Percentiles rank a stretch among this genome's conserved stretches.
Conservation (phyloP, 179 eudicot species). For the Silene coronaria region DNA sequence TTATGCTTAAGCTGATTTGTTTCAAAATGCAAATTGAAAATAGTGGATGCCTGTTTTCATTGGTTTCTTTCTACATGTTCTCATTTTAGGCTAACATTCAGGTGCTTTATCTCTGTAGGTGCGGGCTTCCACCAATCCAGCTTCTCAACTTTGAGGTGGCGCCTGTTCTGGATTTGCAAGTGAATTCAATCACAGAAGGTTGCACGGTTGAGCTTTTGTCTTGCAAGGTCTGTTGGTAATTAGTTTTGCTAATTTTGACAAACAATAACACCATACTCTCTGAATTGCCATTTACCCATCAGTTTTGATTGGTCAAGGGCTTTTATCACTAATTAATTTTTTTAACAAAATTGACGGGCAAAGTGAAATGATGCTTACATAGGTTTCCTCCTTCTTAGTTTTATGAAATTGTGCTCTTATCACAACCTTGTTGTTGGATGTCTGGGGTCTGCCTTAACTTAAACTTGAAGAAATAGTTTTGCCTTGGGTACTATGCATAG, state of each 20-base stretch:
- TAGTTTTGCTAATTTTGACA: neutral
- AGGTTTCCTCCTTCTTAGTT: neutral
- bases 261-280: neutral
- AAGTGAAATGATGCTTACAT: neutral
- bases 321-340: neutral
- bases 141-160: conserved; percentile 78
- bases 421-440: neutral
- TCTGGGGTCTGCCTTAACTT: neutral
- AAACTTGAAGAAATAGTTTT: neutral
- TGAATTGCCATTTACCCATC: neutral
- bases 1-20: neutral
- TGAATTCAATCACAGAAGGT: conserved; percentile 57
- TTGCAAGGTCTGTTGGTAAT: conserved; percentile 62
- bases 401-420: neutral
- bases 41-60: neutral
- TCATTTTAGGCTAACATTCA: conserved; percentile 4
- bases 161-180: conserved; percentile 70
- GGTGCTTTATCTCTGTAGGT: conserved; percentile 32
- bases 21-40: neutral
- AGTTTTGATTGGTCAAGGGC: neutral
- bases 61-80: neutral
- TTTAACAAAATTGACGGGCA: too few species aligned
- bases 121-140: conserved; percentile 58
- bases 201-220: conserved; percentile 75
- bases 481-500: too few species aligned